Conservation (phyloP, 306 rosid species). For the Acacia melanoxylon region DNA sequence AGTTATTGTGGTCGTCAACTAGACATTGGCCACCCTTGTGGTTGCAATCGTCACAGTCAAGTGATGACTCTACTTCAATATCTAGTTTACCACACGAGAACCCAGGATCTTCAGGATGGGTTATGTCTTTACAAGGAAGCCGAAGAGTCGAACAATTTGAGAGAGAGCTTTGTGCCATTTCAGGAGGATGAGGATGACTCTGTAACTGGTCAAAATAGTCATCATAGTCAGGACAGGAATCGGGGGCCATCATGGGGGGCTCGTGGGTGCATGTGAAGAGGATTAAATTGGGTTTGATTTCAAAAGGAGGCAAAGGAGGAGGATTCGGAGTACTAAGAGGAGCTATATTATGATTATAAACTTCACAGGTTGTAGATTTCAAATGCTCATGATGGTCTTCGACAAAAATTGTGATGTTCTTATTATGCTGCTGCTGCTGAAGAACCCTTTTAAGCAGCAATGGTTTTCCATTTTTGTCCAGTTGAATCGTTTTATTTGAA, state of each 20-base stretch:
- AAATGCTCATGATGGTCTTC: background rate
- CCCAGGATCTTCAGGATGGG: background rate
- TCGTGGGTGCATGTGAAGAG: background rate
- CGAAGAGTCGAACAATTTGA: slow-evolving; percentile 21
- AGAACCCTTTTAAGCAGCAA: background rate
- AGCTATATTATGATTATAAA: background rate
- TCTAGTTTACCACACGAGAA: slow-evolving; percentile 25
- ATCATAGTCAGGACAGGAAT: background rate
- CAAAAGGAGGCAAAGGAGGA: background rate
- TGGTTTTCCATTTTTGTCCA: background rate
- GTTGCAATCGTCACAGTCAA: slow-evolving; percentile 28
- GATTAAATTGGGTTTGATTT: background rate
- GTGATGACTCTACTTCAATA: slow-evolving; percentile 15
- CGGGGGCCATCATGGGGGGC: background rate
- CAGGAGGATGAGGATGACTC: background rate
- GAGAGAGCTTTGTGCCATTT: background rate
- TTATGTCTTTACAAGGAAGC: background rate
- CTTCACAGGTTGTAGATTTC: background rate
- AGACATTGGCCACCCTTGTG: slow-evolving; percentile 35
- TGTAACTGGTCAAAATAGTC: slow-evolving; percentile 11
- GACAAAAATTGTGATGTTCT: slow-evolving; percentile 20
- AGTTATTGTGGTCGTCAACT: background rate
- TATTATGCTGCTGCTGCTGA: background rate
- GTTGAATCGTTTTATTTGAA: background rate
- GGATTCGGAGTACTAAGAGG: too few relatives aligned